Base-by-base conservation (phyloP, 2,329 filamentous ascomycete genomes). In the Exophiala mesophila region DNA sequence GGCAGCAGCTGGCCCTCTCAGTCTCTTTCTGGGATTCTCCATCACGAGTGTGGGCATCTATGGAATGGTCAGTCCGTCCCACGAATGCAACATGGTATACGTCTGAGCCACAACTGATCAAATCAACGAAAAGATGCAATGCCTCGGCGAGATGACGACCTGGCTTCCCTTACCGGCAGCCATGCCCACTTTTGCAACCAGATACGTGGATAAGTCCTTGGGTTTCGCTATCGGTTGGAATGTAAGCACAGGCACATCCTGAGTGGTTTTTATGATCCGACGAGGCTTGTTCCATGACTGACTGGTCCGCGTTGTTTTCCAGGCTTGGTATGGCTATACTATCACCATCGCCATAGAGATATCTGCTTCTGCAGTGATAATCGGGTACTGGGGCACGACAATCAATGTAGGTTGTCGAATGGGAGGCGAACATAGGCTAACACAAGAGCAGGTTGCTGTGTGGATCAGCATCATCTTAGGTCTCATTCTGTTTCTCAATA, bases 261-360 rank as follows among this genome's bases (percentile, higher is more conserved):
- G n/a, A 18, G 5, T 35, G 15, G 17, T 18, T 18, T 48, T 61
- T 65, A 47, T 37, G 43, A 35, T 4, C 3, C n/a, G n/a, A n/a
- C n/a, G n/a, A n/a, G n/a, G n/a, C n/a, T n/a, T n/a, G n/a, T n/a
- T n/a, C n/a, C n/a, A n/a, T n/a, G n/a, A n/a, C n/a, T n/a, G n/a
- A n/a, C n/a, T n/a, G n/a, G n/a, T n/a, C n/a, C n/a, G n/a, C n/a
- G n/a, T n/a, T n/a, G n/a, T n/a, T n/a, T n/a, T n/a, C 13, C 19
- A 62, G 26, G 66, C 63, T 54, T 85, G 77, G 76, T 76, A 81
- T 66, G 89, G 77, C 59, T 92, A 90, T 61, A 85, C 90, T 59
- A 89, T 94, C 57, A 76, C 85, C 36, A 87, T 85, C 1, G 85
- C 87, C 1, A 90, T 90, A 58, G 86, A 94, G 60, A 69, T 94